These are phyloP conservation scores for Syncephalis plumigaleata DNA, from an alignment of 371 early-diverging fungal species.

Conservation along the genomic window DNA sequence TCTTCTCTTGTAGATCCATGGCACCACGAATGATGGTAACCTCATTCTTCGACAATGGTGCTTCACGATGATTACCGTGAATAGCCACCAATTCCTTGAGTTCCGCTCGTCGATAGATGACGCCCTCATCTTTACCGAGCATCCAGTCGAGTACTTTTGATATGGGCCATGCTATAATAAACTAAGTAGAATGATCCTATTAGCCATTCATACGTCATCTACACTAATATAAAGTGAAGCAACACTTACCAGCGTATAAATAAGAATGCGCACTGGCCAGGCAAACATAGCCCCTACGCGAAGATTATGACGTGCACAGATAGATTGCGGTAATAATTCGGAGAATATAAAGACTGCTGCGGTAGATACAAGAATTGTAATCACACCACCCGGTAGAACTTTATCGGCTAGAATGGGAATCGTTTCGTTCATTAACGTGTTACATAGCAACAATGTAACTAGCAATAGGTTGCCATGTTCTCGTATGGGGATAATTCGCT, in stretches of 20 bases:
- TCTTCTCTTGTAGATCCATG: constrained; percentile 72
- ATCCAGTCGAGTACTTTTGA: constrained; percentile 52
- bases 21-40: constrained; percentile 83
- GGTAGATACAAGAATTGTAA: constrained; percentile 74
- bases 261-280: constrained; percentile 10
- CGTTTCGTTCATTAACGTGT: constrained; percentile 87
- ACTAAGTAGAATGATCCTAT: constrained; percentile 57
- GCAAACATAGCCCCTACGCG: constrained; percentile 57
- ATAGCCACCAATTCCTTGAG: constrained; percentile 79
- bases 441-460: constrained; percentile 74
- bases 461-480: constrained; percentile 66
- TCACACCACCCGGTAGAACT: constrained; percentile 53
- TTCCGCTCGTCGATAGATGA: constrained; percentile 61
- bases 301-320: constrained; percentile 41
- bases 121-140: constrained; percentile 61
- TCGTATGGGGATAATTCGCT: constrained; percentile 40
- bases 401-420: constrained; percentile 77
- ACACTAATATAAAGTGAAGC: not conserved
- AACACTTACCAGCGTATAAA: not conserved
- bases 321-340: constrained; percentile 36
- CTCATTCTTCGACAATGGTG: constrained; percentile 74
- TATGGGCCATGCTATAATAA: constrained; percentile 60
- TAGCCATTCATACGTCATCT: constrained; percentile 40
- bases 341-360: constrained; percentile 81
- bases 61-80: constrained; percentile 61